Evolutionary conservation across 768 basidiomycete genomes (phyloP), one percentile per base, ranked within the genome.

Genomic region (Megacollybia marginata): DNA sequence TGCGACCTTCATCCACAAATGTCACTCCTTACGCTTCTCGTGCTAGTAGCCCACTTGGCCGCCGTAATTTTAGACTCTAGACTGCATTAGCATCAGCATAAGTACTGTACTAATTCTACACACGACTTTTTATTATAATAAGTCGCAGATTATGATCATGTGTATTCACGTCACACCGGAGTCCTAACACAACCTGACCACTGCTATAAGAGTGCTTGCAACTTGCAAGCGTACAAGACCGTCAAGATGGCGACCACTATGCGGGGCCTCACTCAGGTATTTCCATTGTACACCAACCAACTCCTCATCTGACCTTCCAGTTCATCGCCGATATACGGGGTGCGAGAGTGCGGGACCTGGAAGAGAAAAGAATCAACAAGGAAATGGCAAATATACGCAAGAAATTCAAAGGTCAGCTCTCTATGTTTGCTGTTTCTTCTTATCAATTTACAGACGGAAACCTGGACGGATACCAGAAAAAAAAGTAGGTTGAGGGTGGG

Each of bases 361-460:
- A 99, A 64, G 95, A 98, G 76, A 98, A 97, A 70, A 75, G 96
- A 49, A 96, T 99, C 58, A 99, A 99, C 72, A 94, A 97, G 68
- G 96, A 99, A 71, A 98, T 99, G 96, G 96, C 96, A 1, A 97
- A 99, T 60, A 99, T 99, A 54, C 77, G 96, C 53, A 95, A 96
- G 75, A 92, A 95, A 68, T 98, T 99, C 76, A 97, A 97, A 78
- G 92, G 93, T 88, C 44, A 47, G 61, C 16, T 15, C 38, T 42
- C 28, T 47, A 47, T 38, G 35, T 32, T 31, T n/a, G 28, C 4
- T 28, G 23, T 6, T 28, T 28, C 23, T 6, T 28, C 23, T 28
- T 31, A n/a, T 36, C 33, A 28, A 53, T 48, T 55, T 34, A 49
- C 57, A 91, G 88, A 91, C 56, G 88, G 88, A 28, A 90, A 90